A percentile compares a stretch with the other conserved stretches of the same genome.
phyloP scores from a whole-genome alignment of 1,284 basidiomycete species.

The Fistulinella staudtii region DNA sequence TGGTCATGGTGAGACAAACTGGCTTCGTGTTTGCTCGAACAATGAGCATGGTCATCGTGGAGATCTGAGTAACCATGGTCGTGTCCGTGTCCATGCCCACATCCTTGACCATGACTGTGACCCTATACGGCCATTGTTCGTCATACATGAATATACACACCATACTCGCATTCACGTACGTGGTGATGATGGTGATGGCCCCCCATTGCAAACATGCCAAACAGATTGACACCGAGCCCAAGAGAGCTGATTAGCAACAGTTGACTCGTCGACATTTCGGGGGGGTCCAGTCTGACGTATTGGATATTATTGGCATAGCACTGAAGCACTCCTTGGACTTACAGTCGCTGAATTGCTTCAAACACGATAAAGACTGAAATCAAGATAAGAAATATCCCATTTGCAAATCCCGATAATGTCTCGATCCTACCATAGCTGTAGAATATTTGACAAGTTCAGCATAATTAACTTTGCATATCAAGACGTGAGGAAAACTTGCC shows the following conservation, averaged over 20 bases:
- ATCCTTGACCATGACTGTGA: constrained; percentile 52
- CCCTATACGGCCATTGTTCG: constrained; percentile 28
- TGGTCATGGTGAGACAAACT: constrained; percentile 14
- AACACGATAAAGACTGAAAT: constrained; percentile 99
- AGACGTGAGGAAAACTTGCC: constrained; percentile 45
- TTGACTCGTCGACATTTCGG: constrained; percentile 97
- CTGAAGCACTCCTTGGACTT: constrained; percentile 38
- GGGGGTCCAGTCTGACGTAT: constrained; percentile 75
- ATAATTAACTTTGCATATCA: not conserved
- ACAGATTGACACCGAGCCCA: constrained; percentile 91
- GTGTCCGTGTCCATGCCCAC: constrained; percentile 47
- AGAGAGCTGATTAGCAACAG: constrained; percentile 86
- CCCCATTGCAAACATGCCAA: constrained; percentile 99
- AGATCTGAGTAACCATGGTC: constrained; percentile 40
- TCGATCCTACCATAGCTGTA: constrained; percentile 94
- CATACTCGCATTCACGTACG: constrained; percentile 38
- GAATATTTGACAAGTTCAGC: too few relatives aligned
- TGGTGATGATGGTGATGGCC: constrained; percentile 91
- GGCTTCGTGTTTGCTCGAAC: constrained; percentile 6
- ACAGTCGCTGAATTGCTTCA: constrained; percentile 95
- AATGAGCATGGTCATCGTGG: constrained; percentile 16
- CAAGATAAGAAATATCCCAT: constrained; percentile 93
- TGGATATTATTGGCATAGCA: constrained; percentile 1
- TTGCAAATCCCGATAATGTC: constrained; percentile 96
- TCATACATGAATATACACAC: not conserved